These are phyloP conservation scores for Inga oerstediana DNA, from an alignment of 306 rosid species.

Conservation along the genomic window DNA sequence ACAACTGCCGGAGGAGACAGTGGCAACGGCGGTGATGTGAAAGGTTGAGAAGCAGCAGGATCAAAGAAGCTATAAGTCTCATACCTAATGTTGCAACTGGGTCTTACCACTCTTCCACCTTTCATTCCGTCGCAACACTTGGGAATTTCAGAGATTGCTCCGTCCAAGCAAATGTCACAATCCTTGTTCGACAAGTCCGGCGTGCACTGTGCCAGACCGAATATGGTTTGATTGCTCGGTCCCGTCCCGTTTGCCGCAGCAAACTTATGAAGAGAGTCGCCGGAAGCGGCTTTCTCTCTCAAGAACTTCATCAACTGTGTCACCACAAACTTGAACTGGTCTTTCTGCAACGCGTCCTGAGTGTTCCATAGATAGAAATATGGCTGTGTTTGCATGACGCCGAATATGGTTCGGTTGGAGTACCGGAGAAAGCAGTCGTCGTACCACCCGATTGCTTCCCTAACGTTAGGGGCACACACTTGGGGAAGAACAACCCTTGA, in stretches of 20 bases:
- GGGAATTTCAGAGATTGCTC: not conserved
- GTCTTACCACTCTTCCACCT: not conserved
- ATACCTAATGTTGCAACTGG: conserved; percentile 30
- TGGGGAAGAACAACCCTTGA: not conserved
- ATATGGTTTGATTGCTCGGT: not conserved
- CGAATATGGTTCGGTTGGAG: not conserved
- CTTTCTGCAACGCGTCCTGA: not conserved
- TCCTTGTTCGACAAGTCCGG: conserved; percentile 34
- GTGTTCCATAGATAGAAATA: not conserved
- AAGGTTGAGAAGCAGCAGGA: not conserved
- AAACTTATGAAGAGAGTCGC: conserved; percentile 32
- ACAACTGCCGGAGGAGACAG: not conserved
- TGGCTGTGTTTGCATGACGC: not conserved
- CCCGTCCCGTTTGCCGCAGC: not conserved
- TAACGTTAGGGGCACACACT: not conserved
- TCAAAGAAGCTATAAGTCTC: not conserved
- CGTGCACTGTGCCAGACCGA: conserved; percentile 41
- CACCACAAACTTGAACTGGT: not conserved
- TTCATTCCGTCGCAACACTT: not conserved
- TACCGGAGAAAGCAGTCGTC: not conserved
- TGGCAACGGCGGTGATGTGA: not conserved
- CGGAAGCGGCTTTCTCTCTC: conserved; percentile 10
- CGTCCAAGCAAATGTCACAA: conserved; percentile 35
- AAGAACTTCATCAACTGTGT: not conserved
- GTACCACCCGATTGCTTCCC: not conserved